phyloP scores from a whole-genome alignment of 257 asterid species.

The Solanum chiquidenum region DNA sequence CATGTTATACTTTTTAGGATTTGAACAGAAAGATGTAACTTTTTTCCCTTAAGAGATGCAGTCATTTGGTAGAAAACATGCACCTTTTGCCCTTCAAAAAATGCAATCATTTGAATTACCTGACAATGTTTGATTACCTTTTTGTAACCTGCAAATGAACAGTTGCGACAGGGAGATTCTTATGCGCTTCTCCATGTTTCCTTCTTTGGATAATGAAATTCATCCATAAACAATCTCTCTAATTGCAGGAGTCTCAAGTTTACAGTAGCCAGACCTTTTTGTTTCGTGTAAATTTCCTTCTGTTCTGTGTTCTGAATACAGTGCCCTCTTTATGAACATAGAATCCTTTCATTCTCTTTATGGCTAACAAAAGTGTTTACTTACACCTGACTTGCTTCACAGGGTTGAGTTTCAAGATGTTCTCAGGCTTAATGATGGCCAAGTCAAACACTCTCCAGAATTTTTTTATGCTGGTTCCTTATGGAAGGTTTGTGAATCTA shows the following conservation, averaged over 20 bases:
- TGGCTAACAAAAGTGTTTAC: not conserved
- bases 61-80: not conserved
- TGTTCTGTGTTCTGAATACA: not conserved
- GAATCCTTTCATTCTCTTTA: not conserved
- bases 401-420: slow-evolving; percentile 95
- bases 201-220: not conserved
- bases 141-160: not conserved
- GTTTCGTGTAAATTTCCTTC: not conserved
- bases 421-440: slow-evolving; percentile 85
- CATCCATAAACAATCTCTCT: not conserved
- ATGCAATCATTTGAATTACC: not conserved
- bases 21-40: not conserved
- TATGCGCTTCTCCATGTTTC: not conserved
- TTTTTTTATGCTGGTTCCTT: slow-evolving; percentile 90
- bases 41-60: not conserved
- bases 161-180: not conserved
- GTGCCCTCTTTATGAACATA: not conserved
- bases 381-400: slow-evolving; percentile 13
- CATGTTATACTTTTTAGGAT: not conserved
- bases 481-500: slow-evolving; percentile 68
- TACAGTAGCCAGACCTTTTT: not conserved
- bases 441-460: slow-evolving; percentile 90
- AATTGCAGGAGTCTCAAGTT: not conserved
- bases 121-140: not conserved
- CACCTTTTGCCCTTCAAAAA: not conserved